phyloP scores from a whole-genome alignment of 1,284 basidiomycete species.

The Cutaneotrichosporon sp. region DNA sequence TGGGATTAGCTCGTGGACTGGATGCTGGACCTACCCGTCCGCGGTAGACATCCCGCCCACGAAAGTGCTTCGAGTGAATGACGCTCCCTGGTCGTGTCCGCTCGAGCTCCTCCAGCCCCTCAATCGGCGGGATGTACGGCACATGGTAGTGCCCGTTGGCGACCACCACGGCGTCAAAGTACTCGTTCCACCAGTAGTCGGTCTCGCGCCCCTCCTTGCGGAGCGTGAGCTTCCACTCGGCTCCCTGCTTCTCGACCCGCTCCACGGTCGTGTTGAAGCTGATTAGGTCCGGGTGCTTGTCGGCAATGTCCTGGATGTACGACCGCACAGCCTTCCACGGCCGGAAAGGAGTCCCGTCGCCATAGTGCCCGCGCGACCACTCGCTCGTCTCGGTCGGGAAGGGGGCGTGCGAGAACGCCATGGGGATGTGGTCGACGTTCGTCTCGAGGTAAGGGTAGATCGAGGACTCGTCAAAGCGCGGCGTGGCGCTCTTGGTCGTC shows the following conservation, averaged over 20 bases:
- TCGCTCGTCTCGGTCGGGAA: slow-evolving; percentile 7
- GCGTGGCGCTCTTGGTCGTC: neutral
- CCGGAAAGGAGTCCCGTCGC: slow-evolving; percentile 13
- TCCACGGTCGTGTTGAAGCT: slow-evolving; percentile 60
- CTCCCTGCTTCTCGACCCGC: slow-evolving; percentile 53
- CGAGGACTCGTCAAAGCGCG: slow-evolving; percentile 12
- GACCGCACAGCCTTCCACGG: slow-evolving; percentile 10
- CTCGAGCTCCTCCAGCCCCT: slow-evolving; percentile 54
- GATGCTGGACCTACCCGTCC: slow-evolving; percentile 3
- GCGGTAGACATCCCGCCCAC: slow-evolving; percentile 2
- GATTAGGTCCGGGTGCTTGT: slow-evolving; percentile 50
- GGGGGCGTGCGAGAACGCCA: slow-evolving; percentile 12
- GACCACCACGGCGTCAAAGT: slow-evolving; percentile 58
- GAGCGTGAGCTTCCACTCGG: slow-evolving; percentile 32
- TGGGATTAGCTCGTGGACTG: neutral
- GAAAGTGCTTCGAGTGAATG: slow-evolving; percentile 42
- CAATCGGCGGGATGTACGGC: slow-evolving; percentile 56
- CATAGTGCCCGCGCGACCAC: neutral
- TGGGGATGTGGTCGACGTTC: slow-evolving; percentile 11
- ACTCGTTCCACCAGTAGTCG: slow-evolving; percentile 36
- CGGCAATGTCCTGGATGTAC: slow-evolving; percentile 45
- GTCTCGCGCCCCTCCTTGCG: slow-evolving; percentile 55
- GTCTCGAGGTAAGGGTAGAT: slow-evolving; percentile 21
- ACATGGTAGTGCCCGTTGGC: slow-evolving; percentile 58
- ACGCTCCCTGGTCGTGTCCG: slow-evolving; percentile 51